Conservation (phyloP, 116 monocot genomes). For the Phalaenopsis hybrid region DNA sequence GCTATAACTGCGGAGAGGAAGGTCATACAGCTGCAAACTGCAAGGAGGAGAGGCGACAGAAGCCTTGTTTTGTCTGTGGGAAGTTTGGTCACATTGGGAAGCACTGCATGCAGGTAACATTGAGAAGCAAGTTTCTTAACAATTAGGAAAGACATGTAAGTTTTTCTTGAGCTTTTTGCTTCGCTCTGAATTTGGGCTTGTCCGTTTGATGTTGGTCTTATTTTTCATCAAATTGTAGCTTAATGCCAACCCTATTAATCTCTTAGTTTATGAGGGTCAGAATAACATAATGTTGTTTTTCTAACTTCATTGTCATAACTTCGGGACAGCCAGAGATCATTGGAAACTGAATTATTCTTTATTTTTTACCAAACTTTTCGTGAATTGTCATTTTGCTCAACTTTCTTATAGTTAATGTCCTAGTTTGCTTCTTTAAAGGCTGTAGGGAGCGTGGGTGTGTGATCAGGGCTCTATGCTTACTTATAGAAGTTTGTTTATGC, state of each 20-base stretch:
- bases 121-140: background rate
- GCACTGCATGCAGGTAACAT: slow-evolving; percentile 56
- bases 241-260: background rate
- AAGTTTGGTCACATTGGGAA: slow-evolving; percentile 65
- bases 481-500: too few species aligned
- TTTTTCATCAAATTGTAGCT: background rate
- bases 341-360: background rate
- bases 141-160: background rate
- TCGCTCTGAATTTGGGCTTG: background rate
- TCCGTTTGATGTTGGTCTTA: background rate
- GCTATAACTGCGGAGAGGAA: slow-evolving; percentile 87
- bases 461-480: too few species aligned
- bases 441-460: too few species aligned
- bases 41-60: slow-evolving; percentile 50
- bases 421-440: too few species aligned
- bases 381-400: background rate
- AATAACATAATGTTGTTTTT: background rate
- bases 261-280: background rate
- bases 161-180: background rate
- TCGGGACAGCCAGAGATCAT: background rate
- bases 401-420: too few species aligned
- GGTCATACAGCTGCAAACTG: slow-evolving; percentile 66
- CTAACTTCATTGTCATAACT: background rate
- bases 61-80: slow-evolving; percentile 89
- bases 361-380: background rate